Percentiles rank a stretch among this genome's conserved stretches.
phyloP scores from a whole-genome alignment of 495 filamentous ascomycete species.

The Aspergillus funiculosus region DNA sequence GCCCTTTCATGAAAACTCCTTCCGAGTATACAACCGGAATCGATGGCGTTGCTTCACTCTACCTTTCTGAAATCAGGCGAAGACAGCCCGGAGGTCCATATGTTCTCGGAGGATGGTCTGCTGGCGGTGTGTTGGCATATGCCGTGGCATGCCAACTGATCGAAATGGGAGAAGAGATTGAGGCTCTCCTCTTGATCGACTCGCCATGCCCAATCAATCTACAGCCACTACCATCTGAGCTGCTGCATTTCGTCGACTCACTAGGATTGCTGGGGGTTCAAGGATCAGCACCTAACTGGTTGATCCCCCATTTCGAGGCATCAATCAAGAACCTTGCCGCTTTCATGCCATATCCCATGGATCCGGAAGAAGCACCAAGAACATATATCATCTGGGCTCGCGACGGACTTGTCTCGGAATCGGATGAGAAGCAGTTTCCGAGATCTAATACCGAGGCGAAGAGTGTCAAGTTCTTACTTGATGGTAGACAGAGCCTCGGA shows the following conservation, averaged over 20 bases:
- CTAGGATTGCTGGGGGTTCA: constrained; percentile 23
- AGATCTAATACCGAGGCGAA: no score
- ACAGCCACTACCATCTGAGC: not conserved
- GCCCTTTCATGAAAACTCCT: constrained; percentile 55
- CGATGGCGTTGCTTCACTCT: constrained; percentile 42
- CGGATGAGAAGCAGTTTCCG: no score
- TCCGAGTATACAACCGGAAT: constrained; percentile 34
- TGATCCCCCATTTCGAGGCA: constrained; percentile 25
- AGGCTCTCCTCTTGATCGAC: constrained; percentile 34
- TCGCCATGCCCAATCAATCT: constrained; percentile 9
- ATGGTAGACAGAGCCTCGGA: no score
- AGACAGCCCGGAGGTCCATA: constrained; percentile 64
- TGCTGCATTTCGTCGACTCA: constrained; percentile 31
- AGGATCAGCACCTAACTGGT: not conserved
- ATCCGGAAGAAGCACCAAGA: constrained; percentile 1
- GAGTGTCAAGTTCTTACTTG: no score
- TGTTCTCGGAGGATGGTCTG: constrained; percentile 54
- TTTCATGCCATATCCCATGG: constrained; percentile 24
- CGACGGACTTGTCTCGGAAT: no score
- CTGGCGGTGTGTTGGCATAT: constrained; percentile 44
- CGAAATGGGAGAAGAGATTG: constrained; percentile 23
- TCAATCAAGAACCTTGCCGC: constrained; percentile 27
- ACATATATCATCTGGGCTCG: constrained; percentile 27
- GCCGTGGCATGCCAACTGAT: constrained; percentile 30
- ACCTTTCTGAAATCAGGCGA: constrained; percentile 56